Evolutionary conservation across 768 basidiomycete genomes (phyloP), one percentile per base, ranked within the genome.

Genomic region (Fomitopsis pulvina): DNA sequence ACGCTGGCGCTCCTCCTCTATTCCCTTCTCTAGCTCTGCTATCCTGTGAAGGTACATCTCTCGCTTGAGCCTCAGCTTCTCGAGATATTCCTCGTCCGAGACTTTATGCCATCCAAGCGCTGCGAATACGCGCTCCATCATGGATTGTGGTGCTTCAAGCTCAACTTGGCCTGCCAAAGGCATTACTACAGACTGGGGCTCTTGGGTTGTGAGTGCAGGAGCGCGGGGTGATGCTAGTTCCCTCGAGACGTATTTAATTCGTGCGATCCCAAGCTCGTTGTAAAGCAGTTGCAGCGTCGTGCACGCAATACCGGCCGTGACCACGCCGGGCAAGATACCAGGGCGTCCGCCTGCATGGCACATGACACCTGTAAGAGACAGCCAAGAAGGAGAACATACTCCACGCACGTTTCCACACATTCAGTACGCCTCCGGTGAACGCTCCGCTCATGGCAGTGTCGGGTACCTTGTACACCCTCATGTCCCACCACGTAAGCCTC

Each of bases 361-460:
- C 7, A 27, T 3, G 20, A 8, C 24, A 37, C 18, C 4, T 16
- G 34, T 16, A 5, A 5, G 14, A 4, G 14, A 18, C 34, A 16
- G 34, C 14, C 4, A 14, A 37, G 16, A n/a, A 21, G 29, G 29
- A 29, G 4, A 5, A 14, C 6, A n/a, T n/a, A 6, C 6, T 8
- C 9, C 4, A 70, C 83, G 52, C 58, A 89, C 89, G 74, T 64
- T 72, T 80, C 76, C 79, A 65, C 66, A 76, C 44, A 73, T 75
- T 74, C 37, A 79, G 63, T 9, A 81, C 52, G 2, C 80, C 81
- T 39, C 87, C 91, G 0, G 85, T 72, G 4, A 83, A 54, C 4
- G 77, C 79, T 16, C 91, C 91, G 53, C 88, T 86, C 16, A 87
- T 22, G n/a, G 76, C 77, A 14, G 80, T 84, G 62, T 92, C 91